Evolutionary conservation across 2,329 filamentous ascomycete species (phyloP), one percentile per base, ranked within the genome.

Genomic region (Phaeophleospora eucalypticola): DNA sequence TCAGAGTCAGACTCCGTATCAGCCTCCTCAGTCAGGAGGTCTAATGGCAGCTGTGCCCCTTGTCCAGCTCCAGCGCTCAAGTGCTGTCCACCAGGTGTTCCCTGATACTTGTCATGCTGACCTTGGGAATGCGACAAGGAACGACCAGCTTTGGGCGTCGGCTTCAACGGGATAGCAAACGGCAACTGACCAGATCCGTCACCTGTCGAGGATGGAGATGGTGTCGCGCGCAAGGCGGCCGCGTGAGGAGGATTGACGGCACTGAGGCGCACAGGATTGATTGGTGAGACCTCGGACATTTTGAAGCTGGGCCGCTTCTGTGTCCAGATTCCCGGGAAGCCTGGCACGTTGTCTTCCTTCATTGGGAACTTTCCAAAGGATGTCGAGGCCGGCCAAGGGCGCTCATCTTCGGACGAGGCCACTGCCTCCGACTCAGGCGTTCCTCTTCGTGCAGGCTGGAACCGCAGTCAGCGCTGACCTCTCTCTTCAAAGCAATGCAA

Each of bases 341-440:
- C 70, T 70, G 60, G 64, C 67, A 65, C 56, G 34, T 57, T 53
- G 38, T 57, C 61, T 42, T 65, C 59, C 38, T 57, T 58, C 41
- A 59, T 47, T 20, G 58, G 58, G 18, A 58, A 58, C 52, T 49
- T 63, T 75, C 56, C 79, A 76, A 63, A 65, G 21, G 58, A 82
- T 77, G 51, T 95, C 86, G 47, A 75, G 35, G 58, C 47, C 20
- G 63, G 63, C 63, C 63, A 65, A 4, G 63, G 63, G 24, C 59
- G 78, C 68, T 98, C 93, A 66, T 97, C 93, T 67, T 97, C 93
- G 10, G 90, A 96, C 57, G 91, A 97, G 43, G 86, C 89, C 49
- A 97, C 74, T 42, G 88, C 91, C 65, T 97, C 91, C 3, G 90
- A 96, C 65, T 97, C 93, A 17, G 91, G 91, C 1, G 91, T 96